Evolutionary conservation across 2,329 filamentous ascomycete species (phyloP), one percentile per base, ranked within the genome.

Genomic region (Pseudocercospora vitis): DNA sequence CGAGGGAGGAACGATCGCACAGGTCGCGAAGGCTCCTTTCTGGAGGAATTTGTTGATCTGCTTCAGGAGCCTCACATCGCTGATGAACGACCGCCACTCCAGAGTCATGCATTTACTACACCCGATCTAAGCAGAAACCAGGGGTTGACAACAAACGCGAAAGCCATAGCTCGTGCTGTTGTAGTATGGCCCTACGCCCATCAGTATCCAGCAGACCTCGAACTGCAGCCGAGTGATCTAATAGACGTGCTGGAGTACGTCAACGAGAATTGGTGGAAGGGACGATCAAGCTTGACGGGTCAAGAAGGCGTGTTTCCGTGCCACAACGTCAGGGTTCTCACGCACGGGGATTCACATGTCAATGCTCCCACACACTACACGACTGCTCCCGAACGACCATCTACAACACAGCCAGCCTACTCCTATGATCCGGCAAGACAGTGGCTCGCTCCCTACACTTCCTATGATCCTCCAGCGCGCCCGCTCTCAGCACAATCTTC

Each of bases 251-350:
- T 44, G 18, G 39, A 44, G 39, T 44, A 44, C 18, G 18, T 44
- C 12, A 23, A 44, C 23, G 16, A 44, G 12, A 44, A 6, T 18
- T 44, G 39, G 39, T 44, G 39, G 39, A 44, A 44, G 12, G 39
- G 39, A 21, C 39, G 39, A 3, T 44, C 39, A 4, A 6, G 39
- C 39, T 21, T 12, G 18, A 18, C 39, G 12, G 18, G 18, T 12
- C 16, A 44, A 21, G 39, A 44, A 23, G 39, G 39, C 23, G 23
- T 44, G 11, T 44, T 44, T 44, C 39, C 39, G 11, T 16, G 39
- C 18, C 16, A 6, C 6, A 12, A 44, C 23, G 39, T 44, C 26
- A 29, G 11, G 26, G 11, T 29, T 11, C 26, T 29, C 6, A 11
- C 26, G 26, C 26, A 29, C 11, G 26, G 11, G 6, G 26, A 29